Evolutionary conservation across 1,284 basidiomycete genomes (phyloP).

Genomic region (Xerocomus alliaceus): DNA sequence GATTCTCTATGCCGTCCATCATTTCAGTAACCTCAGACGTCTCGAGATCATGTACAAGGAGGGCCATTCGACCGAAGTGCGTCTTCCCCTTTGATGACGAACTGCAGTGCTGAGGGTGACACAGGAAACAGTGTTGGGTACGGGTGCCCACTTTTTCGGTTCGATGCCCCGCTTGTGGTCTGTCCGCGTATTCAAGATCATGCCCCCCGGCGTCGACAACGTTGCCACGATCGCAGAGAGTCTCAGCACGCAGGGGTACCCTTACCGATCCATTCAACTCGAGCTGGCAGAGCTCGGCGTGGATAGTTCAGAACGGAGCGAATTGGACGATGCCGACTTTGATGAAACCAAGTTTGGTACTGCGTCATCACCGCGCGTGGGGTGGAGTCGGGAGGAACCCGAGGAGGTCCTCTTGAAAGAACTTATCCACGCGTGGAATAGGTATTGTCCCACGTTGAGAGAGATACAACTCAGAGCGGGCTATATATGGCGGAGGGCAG

Average conservation of each 20-base stretch:
- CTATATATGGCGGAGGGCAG: constrained; percentile 38
- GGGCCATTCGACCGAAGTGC: constrained; percentile 37
- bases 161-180: constrained; percentile 34
- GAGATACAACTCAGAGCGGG: constrained; percentile 39
- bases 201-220: constrained; percentile 20
- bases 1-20: constrained; percentile 37
- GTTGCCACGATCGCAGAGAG: constrained; percentile 10
- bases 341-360: constrained; percentile 23
- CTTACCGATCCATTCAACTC: constrained; percentile 18
- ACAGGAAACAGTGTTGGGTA: constrained; percentile 37
- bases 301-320: constrained; percentile 21
- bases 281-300: constrained; percentile 13
- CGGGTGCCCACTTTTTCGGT: constrained; percentile 43
- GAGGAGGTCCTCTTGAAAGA: constrained; percentile 28
- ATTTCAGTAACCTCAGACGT: constrained; percentile 26
- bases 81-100: background rate
- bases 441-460: constrained; percentile 36
- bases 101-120: background rate
- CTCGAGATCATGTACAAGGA: constrained; percentile 42
- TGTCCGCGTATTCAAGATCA: constrained; percentile 36
- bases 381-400: constrained; percentile 12
- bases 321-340: constrained; percentile 31
- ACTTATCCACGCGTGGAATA: constrained; percentile 38
- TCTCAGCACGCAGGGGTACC: constrained; percentile 16
- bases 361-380: background rate